phyloP scores from a whole-genome alignment of 139 green algal species.

The Micromonas commoda region DNA sequence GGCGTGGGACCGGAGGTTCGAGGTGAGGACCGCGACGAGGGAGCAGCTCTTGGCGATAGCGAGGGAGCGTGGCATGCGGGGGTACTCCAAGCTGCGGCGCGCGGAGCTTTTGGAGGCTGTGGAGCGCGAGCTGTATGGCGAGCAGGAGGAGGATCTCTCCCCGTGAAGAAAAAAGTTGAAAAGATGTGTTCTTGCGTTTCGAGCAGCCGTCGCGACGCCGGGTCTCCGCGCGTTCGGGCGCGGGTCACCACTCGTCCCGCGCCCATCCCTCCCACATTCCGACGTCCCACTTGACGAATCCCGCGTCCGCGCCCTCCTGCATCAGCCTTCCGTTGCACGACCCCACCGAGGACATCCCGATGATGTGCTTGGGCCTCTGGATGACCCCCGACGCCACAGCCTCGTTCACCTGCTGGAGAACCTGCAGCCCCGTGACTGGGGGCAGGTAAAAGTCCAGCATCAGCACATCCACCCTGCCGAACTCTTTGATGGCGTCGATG shows the following conservation, averaged over 20 bases:
- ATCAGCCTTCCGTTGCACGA: slow-evolving; percentile 2
- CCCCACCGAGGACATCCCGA: neutral
- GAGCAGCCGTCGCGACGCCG: no score
- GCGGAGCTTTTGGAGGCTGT: neutral
- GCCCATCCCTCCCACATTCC: slow-evolving; percentile 5
- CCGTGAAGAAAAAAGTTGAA: no score
- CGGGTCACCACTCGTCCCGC: no score
- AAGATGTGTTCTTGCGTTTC: no score
- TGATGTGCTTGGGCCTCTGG: neutral
- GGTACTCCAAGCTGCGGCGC: neutral
- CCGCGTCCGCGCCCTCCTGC: neutral
- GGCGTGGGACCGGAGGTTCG: neutral
- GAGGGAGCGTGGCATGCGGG: neutral
- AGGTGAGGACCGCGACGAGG: neutral
- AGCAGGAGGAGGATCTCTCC: no score
- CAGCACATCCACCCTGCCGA: neutral
- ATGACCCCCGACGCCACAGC: neutral
- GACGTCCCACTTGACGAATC: slow-evolving; percentile 17
- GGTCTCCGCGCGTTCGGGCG: no score
- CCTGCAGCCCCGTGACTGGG: neutral
- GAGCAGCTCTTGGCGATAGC: neutral
- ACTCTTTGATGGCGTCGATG: neutral
- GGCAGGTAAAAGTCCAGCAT: slow-evolving; percentile 20
- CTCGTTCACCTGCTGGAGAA: slow-evolving; percentile 4
- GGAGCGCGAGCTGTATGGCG: neutral